These are phyloP conservation scores for Eutrema japonicum DNA, from an alignment of 345 rosid genomes.

Conservation along the genomic window DNA sequence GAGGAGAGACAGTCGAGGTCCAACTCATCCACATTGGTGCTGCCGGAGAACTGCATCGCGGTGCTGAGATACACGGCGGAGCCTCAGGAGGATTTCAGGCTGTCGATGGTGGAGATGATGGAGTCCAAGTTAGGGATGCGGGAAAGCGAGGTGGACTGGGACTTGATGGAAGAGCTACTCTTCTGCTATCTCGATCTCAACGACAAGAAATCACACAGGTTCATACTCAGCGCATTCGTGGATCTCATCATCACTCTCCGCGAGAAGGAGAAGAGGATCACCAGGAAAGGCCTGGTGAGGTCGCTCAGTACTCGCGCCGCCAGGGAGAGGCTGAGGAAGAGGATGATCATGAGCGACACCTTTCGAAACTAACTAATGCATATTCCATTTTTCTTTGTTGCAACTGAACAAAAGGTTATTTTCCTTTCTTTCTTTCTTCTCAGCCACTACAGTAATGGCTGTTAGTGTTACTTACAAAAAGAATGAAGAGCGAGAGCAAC, in stretches of 20 bases:
- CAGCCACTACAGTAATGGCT: not conserved
- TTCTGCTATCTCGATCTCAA: slow-evolving; percentile 74
- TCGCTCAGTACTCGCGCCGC: slow-evolving; percentile 39
- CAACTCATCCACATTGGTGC: slow-evolving; percentile 31
- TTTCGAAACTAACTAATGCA: slow-evolving; percentile 22
- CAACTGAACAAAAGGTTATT: not conserved
- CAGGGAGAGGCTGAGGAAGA: slow-evolving; percentile 40
- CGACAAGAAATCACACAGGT: slow-evolving; percentile 69
- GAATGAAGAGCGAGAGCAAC: slow-evolving; percentile 5
- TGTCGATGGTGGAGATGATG: slow-evolving; percentile 82
- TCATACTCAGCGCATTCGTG: slow-evolving; percentile 75
- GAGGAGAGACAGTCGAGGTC: slow-evolving; percentile 49
- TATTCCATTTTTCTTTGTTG: not conserved
- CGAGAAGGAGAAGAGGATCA: slow-evolving; percentile 42
- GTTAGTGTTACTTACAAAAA: slow-evolving; percentile 27
- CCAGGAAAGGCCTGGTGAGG: slow-evolving; percentile 28
- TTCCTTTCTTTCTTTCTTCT: slow-evolving; percentile 15
- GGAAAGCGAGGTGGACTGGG: slow-evolving; percentile 66
- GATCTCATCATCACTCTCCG: slow-evolving; percentile 55
- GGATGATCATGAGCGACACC: slow-evolving; percentile 22
- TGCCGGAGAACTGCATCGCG: slow-evolving; percentile 67
- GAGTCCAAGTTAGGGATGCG: slow-evolving; percentile 51
- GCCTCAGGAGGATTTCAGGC: slow-evolving; percentile 66
- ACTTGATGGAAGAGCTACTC: slow-evolving; percentile 81
- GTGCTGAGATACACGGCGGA: slow-evolving; percentile 52